Base-by-base conservation (phyloP, 2,329 filamentous ascomycete genomes). In the Magnaporthiopsis rhizophila region DNA sequence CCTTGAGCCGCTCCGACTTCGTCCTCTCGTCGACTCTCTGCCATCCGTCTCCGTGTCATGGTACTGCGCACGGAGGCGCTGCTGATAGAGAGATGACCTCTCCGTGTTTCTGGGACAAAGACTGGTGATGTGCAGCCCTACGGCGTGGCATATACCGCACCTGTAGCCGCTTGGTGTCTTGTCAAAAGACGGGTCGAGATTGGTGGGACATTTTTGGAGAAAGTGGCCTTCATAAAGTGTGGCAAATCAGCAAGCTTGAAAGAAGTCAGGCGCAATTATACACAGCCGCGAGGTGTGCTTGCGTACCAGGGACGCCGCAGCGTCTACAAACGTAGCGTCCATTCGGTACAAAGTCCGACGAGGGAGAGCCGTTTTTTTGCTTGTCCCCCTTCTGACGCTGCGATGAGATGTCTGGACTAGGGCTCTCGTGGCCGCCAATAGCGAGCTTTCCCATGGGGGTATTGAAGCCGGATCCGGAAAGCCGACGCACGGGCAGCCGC, bases 131-230 rank as follows among this genome's bases (percentile, higher is more conserved):
- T 80, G 79, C 2, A 70, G 59, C 7, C 76, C 77, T 3, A 45
- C 34, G n/a, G 56, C 66, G 1, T 68, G 64, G 68, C 78, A 80
- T 32, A 76, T 65, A 5, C 68, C 63, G 63, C 78, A 80, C 24
- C 32, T 50, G 64, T 79, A 80, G 18, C 57, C 30, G 1, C 63
- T 53, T 2, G 77, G 77, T 36, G 66, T 64, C 61, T 36, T 66
- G 64, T 80, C 78, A 63, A 69, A 77, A 2, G 63, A 34, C 12
- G 76, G 74, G 64, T 80, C 75, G n/a, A 79, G 58, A 65, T 77
- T 78, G 2, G 78, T 80, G 24, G 78, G 78, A 63, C 79, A 80
- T 1, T 70, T 45, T 62, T 74, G 69, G 24, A 78, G 68, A 65
- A 68, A 72, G 66, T 80, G 79, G 32, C 77, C 79, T 80, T 53